phyloP scores from a whole-genome alignment of 768 basidiomycete genomes.

The Omphalotus guepiniiformis region DNA sequence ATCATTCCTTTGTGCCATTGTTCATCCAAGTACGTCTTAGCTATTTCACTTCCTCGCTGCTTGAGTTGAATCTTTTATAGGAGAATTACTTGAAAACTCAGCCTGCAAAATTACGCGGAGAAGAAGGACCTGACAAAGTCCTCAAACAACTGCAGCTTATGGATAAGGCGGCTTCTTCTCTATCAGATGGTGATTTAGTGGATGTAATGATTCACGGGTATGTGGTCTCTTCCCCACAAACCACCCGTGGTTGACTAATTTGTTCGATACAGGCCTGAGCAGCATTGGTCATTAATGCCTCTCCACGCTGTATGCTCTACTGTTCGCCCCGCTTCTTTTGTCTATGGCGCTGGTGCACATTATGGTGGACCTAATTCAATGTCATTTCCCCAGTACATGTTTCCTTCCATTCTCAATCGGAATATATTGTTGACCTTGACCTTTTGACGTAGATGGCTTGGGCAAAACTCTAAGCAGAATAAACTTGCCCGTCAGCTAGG shows the following conservation, averaged over 20 bases:
- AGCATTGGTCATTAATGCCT: constrained; percentile 96
- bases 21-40: constrained; percentile 92
- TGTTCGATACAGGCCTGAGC: constrained; percentile 61
- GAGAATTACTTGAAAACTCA: constrained; percentile 93
- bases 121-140: constrained; percentile 57
- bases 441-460: constrained; percentile 71
- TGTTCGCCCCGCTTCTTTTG: constrained; percentile 77
- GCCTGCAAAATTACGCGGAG: constrained; percentile 55
- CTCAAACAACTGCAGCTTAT: constrained; percentile 78
- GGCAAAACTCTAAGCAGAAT: constrained; percentile 91
- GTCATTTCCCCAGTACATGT: constrained; percentile 78
- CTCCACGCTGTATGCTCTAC: constrained; percentile 89
- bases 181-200: constrained; percentile 93
- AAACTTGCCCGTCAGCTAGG: constrained; percentile 78
- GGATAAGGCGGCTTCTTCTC: constrained; percentile 84
- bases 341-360: constrained; percentile 70
- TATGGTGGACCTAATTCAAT: constrained; percentile 65
- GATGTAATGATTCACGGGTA: constrained; percentile 94
- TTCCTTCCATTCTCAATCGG: not conserved
- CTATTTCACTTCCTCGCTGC: not conserved
- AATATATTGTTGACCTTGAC: not conserved
- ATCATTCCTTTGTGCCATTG: constrained; percentile 88
- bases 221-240: constrained; percentile 11
- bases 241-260: constrained; percentile 5
- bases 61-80: constrained; percentile 33